These are phyloP conservation scores for bread wheat (Triticum aestivum) DNA, from an alignment of 176 grass and related monocot genomes.

Conservation along the genomic window IWGSC_CS_RefSeq_v2.1 NC_057800.1:203302273-203302772, in stretches of 20 bases:
- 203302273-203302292: slow-evolving; percentile 52
- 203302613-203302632: no score
- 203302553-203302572: neutral
- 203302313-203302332: slow-evolving; percentile 60
- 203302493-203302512: slow-evolving; percentile 4
- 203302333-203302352: slow-evolving; percentile 23
- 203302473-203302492: neutral
- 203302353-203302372: neutral
- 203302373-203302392: neutral
- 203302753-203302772: no score
- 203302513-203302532: neutral
- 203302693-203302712: no score
- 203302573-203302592: no score
- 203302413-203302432: neutral
- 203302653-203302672: no score
- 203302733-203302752: no score
- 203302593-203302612: no score
- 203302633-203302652: no score
- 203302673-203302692: no score
- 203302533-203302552: neutral
- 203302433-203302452: neutral
- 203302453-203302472: neutral
- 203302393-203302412: neutral
- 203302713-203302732: no score
- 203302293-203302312: slow-evolving; percentile 65